Evolutionary conservation across 768 basidiomycete species (phyloP), one percentile per base, ranked within the genome.

Genomic region (Mycena galopus): DNA sequence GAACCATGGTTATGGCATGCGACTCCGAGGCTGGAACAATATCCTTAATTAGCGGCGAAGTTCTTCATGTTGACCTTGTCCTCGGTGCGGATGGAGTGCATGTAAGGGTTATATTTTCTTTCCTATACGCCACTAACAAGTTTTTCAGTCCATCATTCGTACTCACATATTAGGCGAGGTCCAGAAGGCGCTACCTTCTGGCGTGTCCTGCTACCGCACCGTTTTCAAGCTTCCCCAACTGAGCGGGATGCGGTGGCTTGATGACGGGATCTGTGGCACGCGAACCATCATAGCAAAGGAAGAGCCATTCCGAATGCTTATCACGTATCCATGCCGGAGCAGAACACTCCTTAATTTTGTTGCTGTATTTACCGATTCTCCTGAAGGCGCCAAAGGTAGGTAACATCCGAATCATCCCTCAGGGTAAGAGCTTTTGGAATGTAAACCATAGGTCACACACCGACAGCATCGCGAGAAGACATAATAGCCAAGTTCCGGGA

Each of bases 51-150:
- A 78, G 75, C 2, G 85, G 85, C 17, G 75, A 83, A 61, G 77
- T 85, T 39, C 68, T n/a, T n/a, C n/a, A n/a, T n/a, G n/a, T n/a
- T n/a, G 83, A 85, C 51, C 66, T 86, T 32, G 69, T 84, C 25
- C 78, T 85, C 3, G 85, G 83, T 14, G 83, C 83, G 12, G 84
- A 85, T 57, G 84, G 84, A 37, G 35, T 6, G 35, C 42, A 44
- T 44, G 47, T 50, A n/a, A 11, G 11, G 47, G 21, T 6, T n/a
- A 17, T n/a, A 42, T 21, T 12, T 50, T 32, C 44, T 27, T 19
- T 2, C n/a, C n/a, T n/a, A 58, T 1, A 25, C 30, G 14, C 8
- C 11, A 37, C 12, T 37, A n/a, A 61, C 30, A n/a, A 47, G 27
- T n/a, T 23, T 5, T 44, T 42, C 47, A 55, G 62, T 73, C 72